Evolutionary conservation across 1,284 basidiomycete species (phyloP).

Genomic region (Cronartium quercuum): DNA sequence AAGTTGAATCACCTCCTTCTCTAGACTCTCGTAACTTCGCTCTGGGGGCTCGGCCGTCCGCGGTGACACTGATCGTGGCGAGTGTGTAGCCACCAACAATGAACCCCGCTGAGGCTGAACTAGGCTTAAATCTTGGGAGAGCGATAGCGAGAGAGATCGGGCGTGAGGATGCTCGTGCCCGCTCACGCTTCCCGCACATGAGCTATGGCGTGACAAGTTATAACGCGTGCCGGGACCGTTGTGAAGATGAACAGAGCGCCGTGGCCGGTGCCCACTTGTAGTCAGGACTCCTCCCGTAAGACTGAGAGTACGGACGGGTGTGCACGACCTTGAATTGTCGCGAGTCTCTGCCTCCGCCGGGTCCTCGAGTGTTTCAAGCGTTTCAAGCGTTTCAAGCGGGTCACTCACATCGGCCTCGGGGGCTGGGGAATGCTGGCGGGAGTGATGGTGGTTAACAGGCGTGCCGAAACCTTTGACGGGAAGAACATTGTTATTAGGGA

Average conservation of each 20-base stretch:
- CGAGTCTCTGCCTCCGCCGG: neutral
- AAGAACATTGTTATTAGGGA: neutral
- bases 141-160: neutral
- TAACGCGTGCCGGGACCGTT: neutral
- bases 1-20: slow-evolving; percentile 83
- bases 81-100: neutral
- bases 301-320: neutral
- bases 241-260: neutral
- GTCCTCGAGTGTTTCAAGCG: too few relatives aligned
- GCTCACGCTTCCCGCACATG: neutral
- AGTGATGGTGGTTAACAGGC: neutral
- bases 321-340: neutral
- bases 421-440: neutral
- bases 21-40: slow-evolving; percentile 59
- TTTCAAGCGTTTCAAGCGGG: neutral
- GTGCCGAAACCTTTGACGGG: neutral
- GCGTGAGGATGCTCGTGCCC: neutral
- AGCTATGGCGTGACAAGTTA: neutral
- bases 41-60: slow-evolving; percentile 25
- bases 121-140: neutral
- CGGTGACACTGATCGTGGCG: neutral
- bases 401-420: neutral
- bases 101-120: neutral
- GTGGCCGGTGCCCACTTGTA: too few relatives aligned
- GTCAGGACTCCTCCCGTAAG: neutral